These are phyloP conservation scores for Bipolaris cookei DNA, from an alignment of 2,329 filamentous ascomycete genomes.

Conservation along the genomic window DNA sequence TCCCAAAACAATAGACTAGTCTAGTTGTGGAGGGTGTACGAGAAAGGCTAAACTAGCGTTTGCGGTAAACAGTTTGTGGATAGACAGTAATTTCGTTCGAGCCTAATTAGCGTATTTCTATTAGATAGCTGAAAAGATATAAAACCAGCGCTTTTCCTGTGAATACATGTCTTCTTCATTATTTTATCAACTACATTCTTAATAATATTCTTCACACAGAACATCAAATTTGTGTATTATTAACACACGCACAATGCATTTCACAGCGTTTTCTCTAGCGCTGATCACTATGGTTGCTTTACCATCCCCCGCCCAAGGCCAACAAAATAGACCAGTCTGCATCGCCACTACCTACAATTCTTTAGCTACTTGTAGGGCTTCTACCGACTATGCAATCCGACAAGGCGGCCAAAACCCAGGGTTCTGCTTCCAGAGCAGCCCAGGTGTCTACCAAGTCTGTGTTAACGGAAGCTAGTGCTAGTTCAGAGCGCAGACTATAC, in stretches of 20 bases:
- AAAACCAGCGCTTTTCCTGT: neutral
- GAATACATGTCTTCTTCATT: neutral
- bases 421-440: neutral
- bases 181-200: neutral
- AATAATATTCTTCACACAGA: neutral
- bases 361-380: neutral
- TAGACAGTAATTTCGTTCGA: too few species aligned
- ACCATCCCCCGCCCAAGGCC: too few species aligned
- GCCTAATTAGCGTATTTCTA: neutral
- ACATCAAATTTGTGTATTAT: neutral
- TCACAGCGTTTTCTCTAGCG: neutral
- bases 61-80: too few species aligned
- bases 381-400: neutral
- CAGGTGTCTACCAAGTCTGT: conserved; percentile 1
- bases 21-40: too few species aligned
- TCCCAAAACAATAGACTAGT: too few species aligned
- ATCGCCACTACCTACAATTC: neutral
- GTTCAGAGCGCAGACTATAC: too few species aligned
- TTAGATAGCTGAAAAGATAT: neutral
- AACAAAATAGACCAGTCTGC: neutral
- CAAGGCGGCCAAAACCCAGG: neutral
- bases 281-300: neutral
- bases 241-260: neutral
- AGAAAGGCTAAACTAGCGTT: too few species aligned
- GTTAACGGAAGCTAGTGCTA: too few species aligned